Conservation (phyloP, 2,329 filamentous ascomycete genomes). For the Exophiala alcalophila region DNA sequence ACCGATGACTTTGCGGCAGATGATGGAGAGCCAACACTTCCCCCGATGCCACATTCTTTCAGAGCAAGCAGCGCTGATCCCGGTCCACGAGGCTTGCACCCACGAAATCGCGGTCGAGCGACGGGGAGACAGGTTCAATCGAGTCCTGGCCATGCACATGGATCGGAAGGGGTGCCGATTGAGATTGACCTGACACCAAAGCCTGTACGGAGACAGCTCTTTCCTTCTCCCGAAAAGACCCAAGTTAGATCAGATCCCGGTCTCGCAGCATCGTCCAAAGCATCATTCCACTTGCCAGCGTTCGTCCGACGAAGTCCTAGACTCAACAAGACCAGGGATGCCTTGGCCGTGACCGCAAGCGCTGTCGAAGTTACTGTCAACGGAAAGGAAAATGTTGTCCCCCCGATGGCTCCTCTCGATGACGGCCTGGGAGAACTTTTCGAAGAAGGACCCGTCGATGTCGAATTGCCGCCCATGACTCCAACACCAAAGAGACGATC, state of each 20-base stretch:
- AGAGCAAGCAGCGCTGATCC: constrained; percentile 51
- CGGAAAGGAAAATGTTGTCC: constrained; percentile 59
- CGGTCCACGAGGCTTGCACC: constrained; percentile 17
- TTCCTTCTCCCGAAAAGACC: constrained; percentile 36
- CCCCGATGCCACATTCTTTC: constrained; percentile 39
- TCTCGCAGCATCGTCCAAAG: constrained; percentile 1
- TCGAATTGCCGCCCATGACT: constrained; percentile 38
- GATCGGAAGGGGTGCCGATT: constrained; percentile 40
- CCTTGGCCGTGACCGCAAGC: constrained; percentile 31
- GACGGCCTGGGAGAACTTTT: constrained; percentile 65
- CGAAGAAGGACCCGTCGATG: constrained; percentile 51
- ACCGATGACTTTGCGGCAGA: constrained; percentile 36
- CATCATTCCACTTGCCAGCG: constrained; percentile 18
- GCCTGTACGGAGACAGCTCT: constrained; percentile 48
- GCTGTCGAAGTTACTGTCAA: constrained; percentile 40
- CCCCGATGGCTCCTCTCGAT: constrained; percentile 34
- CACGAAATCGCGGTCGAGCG: constrained; percentile 11
- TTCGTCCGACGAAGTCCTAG: constrained; percentile 31
- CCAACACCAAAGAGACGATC: constrained; percentile 31
- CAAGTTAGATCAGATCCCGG: constrained; percentile 18
- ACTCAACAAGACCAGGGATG: constrained; percentile 30
- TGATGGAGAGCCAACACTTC: constrained; percentile 36
- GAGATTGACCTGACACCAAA: constrained; percentile 56
- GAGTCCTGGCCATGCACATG: constrained; percentile 54
- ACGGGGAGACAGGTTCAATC: constrained; percentile 58